Base-by-base conservation (phyloP, 1,284 basidiomycete species). In the Apiotrichum veenhuisii region DNA sequence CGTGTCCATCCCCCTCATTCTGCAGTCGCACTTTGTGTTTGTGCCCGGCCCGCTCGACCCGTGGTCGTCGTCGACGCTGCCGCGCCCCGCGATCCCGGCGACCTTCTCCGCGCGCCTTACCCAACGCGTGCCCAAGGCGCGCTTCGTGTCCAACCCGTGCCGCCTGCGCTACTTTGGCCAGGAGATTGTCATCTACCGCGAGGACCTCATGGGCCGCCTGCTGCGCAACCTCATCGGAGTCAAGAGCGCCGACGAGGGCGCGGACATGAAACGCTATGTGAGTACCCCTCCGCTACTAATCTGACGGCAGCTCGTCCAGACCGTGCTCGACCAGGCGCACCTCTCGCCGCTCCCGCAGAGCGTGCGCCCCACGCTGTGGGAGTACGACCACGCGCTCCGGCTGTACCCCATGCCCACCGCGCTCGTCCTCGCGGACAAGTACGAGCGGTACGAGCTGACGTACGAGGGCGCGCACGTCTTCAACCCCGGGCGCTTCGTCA, bases 391-490 rank as follows among this genome's bases (percentile, higher is more conserved):
- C 73, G 80, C 91, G 0, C 80, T 99, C 43, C 85, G 96, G 5
- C 79, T 99, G 26, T 98, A 98, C 73, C 96, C 96, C 15, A 82
- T 98, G 72, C 96, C 96, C 0, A 95, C 92, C 2, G 84, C 88
- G 2, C 88, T 98, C 23, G 83, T 98, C n/a, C 82, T 99, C 14
- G 96, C 96, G 1, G 96, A 99, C 78, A 92, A 88, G 74, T 98
- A 96, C 73, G 94, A 98, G 70, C 84, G 89, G 37, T 99, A 91
- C 75, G 92, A 96, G 68, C 82, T 98, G 64, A 98, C 94, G 1
- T 99, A 99, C 72, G 94, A 95, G 62, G 92, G 91, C 8, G 98
- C 96, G 70, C 95, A 98, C 76, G 96, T 98, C 30, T 93, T 98
- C 81, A 99, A 98, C 74, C 96, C 96, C 0, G 95, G 96, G 15